Percentiles rank a stretch among this genome's conserved stretches.
phyloP scores from a whole-genome alignment of 805 yeast genomes.

The Lachancea thermotolerans region DNA sequence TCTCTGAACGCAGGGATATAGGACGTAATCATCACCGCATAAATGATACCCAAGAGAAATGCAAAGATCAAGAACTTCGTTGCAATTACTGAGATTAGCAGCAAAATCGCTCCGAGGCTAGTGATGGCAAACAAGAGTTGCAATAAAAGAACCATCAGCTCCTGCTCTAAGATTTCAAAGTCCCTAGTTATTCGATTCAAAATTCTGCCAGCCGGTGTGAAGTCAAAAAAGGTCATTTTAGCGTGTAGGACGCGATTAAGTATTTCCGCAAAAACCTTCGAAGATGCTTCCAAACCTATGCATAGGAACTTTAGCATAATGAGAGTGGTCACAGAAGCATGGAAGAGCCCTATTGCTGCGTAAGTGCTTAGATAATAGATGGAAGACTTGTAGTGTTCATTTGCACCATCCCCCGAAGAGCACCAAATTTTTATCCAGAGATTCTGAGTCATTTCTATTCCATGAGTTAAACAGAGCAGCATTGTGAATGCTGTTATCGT shows the following conservation, averaged over 20 bases:
- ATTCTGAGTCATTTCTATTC: slow-evolving; percentile 59
- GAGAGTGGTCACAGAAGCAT: slow-evolving; percentile 51
- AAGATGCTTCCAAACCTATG: slow-evolving; percentile 75
- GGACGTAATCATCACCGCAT: slow-evolving; percentile 64
- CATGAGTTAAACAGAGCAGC: slow-evolving; percentile 52
- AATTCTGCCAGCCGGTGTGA: slow-evolving; percentile 93
- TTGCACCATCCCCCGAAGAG: too few species aligned
- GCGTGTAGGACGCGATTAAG: slow-evolving; percentile 66
- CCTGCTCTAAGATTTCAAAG: slow-evolving; percentile 91
- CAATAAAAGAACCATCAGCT: slow-evolving; percentile 71
- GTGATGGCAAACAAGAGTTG: slow-evolving; percentile 61
- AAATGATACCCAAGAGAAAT: slow-evolving; percentile 50
- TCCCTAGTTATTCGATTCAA: slow-evolving; percentile 96
- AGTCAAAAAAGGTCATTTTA: slow-evolving; percentile 80
- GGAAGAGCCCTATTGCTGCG: slow-evolving; percentile 69
- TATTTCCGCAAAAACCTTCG: slow-evolving; percentile 60
- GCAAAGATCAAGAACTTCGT: slow-evolving; percentile 81
- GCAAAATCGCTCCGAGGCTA: slow-evolving; percentile 58
- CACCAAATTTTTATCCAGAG: too few species aligned
- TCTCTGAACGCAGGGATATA: slow-evolving; percentile 83
- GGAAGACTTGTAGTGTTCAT: too few species aligned
- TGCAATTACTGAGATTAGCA: slow-evolving; percentile 73
- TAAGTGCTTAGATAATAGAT: too few species aligned
- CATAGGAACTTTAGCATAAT: slow-evolving; percentile 40
- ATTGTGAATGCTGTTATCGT: slow-evolving; percentile 44